Conservation (phyloP, 768 basidiomycete genomes). For the Rhizopogon vinicolor region DNA sequence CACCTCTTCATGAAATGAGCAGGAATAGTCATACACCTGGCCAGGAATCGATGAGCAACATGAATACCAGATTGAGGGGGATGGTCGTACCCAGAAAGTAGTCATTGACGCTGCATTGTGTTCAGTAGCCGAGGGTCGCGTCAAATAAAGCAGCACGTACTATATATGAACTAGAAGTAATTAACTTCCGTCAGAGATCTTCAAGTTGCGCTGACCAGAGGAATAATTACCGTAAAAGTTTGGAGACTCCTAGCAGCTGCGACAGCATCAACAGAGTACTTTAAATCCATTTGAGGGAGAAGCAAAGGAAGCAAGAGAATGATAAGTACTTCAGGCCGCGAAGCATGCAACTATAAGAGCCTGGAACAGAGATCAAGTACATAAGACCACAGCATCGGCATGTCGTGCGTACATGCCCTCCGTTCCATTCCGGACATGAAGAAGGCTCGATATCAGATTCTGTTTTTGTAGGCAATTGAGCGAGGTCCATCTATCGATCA, state of each 20-base stretch:
- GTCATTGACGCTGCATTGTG: not conserved
- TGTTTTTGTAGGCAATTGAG: too few relatives aligned
- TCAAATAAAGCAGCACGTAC: not conserved
- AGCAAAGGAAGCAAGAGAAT: too few relatives aligned
- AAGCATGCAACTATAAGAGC: not conserved
- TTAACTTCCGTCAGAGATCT: not conserved
- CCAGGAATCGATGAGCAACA: not conserved
- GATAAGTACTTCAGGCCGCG: not conserved
- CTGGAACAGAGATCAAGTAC: too few relatives aligned
- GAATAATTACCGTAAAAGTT: not conserved
- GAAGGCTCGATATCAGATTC: too few relatives aligned
- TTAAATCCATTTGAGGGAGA: not conserved
- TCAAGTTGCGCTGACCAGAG: not conserved
- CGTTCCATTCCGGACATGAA: too few relatives aligned
- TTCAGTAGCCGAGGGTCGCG: not conserved
- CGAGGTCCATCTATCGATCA: too few relatives aligned
- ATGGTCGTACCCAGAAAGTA: slow-evolving; percentile 4
- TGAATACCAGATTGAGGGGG: not conserved
- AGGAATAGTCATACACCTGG: slow-evolving; percentile 2
- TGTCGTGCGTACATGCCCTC: too few relatives aligned
- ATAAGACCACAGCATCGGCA: too few relatives aligned
- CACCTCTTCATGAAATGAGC: not conserved
- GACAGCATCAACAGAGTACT: not conserved
- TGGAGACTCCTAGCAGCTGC: slow-evolving; percentile 1
- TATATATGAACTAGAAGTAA: not conserved